Conservation (phyloP, 2,329 filamentous ascomycete genomes). For the Cadophora sp. region DNA sequence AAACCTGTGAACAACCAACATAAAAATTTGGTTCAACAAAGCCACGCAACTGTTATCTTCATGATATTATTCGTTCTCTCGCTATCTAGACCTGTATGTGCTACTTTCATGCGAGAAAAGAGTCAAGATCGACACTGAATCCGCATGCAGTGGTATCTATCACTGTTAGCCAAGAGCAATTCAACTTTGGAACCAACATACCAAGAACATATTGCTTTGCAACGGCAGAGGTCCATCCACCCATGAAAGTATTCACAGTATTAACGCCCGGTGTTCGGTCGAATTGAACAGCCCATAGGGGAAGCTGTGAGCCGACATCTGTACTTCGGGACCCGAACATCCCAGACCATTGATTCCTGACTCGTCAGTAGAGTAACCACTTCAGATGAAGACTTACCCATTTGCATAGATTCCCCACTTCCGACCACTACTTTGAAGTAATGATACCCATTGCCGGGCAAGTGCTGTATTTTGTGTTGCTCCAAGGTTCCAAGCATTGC, state of each 20-base stretch:
- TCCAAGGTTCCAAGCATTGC: slow-evolving; percentile 18
- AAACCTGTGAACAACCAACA: background rate
- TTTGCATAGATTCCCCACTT: slow-evolving; percentile 18
- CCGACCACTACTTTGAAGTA: slow-evolving; percentile 3
- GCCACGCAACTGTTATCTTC: background rate
- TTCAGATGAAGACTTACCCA: background rate
- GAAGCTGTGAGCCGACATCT: slow-evolving; percentile 12
- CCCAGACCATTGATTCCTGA: slow-evolving; percentile 17
- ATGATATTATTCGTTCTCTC: background rate
- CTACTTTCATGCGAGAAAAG: background rate
- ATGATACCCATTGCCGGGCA: slow-evolving; percentile 7
- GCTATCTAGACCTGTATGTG: background rate
- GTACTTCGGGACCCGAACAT: slow-evolving; percentile 16
- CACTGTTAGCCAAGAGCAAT: background rate
- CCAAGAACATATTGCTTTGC: slow-evolving; percentile 14
- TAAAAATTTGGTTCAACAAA: background rate
- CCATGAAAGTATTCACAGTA: slow-evolving; percentile 13
- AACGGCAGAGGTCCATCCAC: slow-evolving; percentile 11
- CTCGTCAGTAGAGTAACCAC: background rate
- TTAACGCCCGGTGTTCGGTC: slow-evolving; percentile 6
- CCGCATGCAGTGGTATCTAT: slow-evolving; percentile 15
- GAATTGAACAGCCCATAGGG: slow-evolving; percentile 14
- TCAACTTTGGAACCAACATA: background rate
- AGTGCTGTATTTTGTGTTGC: slow-evolving; percentile 5
- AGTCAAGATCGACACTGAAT: slow-evolving; percentile 15